phyloP scores from a whole-genome alignment of 2,329 filamentous ascomycete genomes.

The Fusarium redolens region DNA sequence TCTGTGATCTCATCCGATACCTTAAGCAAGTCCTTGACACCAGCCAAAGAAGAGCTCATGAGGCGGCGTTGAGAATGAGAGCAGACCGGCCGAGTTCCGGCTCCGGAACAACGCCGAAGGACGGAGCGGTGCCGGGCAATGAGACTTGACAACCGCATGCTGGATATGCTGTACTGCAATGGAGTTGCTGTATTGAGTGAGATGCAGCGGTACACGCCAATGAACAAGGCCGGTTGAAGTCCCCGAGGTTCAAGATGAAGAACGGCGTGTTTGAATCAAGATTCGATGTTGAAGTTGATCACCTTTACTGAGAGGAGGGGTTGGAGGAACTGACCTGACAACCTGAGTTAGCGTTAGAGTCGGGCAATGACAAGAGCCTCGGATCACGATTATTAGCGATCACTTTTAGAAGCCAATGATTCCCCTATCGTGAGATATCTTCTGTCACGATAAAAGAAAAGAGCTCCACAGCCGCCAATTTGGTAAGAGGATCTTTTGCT shows the following conservation, averaged over 20 bases:
- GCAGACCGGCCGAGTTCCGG: slow-evolving; percentile 23
- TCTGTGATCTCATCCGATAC: slow-evolving; percentile 86
- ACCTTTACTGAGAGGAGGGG: slow-evolving; percentile 24
- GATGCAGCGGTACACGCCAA: neutral
- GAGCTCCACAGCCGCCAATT: slow-evolving; percentile 16
- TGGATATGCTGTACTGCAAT: neutral
- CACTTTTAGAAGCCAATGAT: neutral
- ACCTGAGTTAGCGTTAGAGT: slow-evolving; percentile 8
- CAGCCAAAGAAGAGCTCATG: slow-evolving; percentile 39
- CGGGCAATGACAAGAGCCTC: slow-evolving; percentile 10
- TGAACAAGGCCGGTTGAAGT: neutral
- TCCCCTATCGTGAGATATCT: slow-evolving; percentile 13
- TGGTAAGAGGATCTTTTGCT: slow-evolving; percentile 16
- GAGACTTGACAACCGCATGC: slow-evolving; percentile 38
- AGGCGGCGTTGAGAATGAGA: slow-evolving; percentile 36
- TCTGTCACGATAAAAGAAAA: slow-evolving; percentile 14
- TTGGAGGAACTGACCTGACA: slow-evolving; percentile 7
- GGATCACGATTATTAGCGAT: slow-evolving; percentile 9
- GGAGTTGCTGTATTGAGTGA: neutral
- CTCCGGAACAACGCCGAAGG: slow-evolving; percentile 32
- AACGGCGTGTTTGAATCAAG: slow-evolving; percentile 5
- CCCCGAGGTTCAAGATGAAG: neutral
- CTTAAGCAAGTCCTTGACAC: slow-evolving; percentile 64
- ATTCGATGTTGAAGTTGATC: slow-evolving; percentile 7
- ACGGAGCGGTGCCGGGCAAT: slow-evolving; percentile 31